Evolutionary conservation across 2,329 filamentous ascomycete genomes (phyloP), one percentile per base, ranked within the genome.

Genomic region (Arthrobotrys pseudoclavata): DNA sequence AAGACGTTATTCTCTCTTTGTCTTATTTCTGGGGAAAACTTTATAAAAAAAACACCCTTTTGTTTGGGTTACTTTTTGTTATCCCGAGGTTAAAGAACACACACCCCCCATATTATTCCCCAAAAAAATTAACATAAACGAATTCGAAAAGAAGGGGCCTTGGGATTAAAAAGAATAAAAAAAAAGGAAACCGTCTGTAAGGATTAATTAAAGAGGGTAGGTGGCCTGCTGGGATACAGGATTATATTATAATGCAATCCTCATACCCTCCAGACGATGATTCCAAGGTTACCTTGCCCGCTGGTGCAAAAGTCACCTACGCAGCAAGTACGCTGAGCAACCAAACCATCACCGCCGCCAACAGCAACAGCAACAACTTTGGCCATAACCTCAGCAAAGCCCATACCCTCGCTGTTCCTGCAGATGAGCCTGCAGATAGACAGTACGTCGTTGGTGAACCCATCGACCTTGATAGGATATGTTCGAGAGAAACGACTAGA

Each of bases 381-480:
- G 62, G 22, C 15, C 62, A 55, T 18, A 53, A 47, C 24, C 31
- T 60, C 9, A 60, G 34, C 52, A 60, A 61, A 26, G 12, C 47
- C 12, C 57, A 63, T 29, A 52, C 55, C 6, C 50, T 70, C 10
- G 22, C 72, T 5, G 61, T 76, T 3, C 57, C 72, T 2, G 12
- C 37, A 7, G 72, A 76, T 3, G 71, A 76, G 20, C 24, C 64
- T 24, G 55, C 55, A 42, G 72, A 76, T 26, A 47, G 66, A 22
- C 66, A 61, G 64, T 76, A 76, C 18, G 72, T 76, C 12, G 52
- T 76, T n/a, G 72, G 66, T 24, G 72, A 76, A n/a, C 66, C 66
- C 3, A 61, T 70, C 24, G 72, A 76, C 55, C 61, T 76, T n/a
- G 72, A 76, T 37, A 61, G 60, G 13, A 67, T 70, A 55, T 69